Evolutionary conservation across 2,329 filamentous ascomycete genomes (phyloP).

Genomic region (Phialocephala sp.): DNA sequence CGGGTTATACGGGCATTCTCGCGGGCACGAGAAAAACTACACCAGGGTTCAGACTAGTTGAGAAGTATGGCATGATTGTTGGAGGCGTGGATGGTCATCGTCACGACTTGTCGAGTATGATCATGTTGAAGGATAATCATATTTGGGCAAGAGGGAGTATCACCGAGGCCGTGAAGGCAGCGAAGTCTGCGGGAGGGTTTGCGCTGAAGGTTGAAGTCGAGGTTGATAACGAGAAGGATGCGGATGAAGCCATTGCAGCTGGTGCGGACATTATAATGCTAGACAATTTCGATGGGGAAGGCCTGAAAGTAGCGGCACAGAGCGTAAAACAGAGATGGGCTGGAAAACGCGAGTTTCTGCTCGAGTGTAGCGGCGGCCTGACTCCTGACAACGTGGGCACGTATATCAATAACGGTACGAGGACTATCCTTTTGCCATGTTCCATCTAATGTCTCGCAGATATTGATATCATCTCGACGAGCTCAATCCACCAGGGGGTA

Average conservation of each 20-base stretch:
- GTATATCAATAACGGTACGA: slow-evolving; percentile 77
- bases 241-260: slow-evolving; percentile 86
- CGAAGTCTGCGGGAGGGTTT: slow-evolving; percentile 85
- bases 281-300: slow-evolving; percentile 88
- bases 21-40: slow-evolving; percentile 97
- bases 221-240: slow-evolving; percentile 85
- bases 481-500: slow-evolving; percentile 95
- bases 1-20: slow-evolving; percentile 82
- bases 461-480: slow-evolving; percentile 95
- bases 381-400: slow-evolving; percentile 81
- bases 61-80: slow-evolving; percentile 97
- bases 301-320: slow-evolving; percentile 74
- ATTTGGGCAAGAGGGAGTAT: slow-evolving; percentile 92
- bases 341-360: slow-evolving; percentile 73
- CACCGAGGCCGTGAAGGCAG: slow-evolving; percentile 81
- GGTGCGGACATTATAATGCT: slow-evolving; percentile 97
- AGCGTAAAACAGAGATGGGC: slow-evolving; percentile 82
- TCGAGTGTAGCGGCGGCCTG: slow-evolving; percentile 93
- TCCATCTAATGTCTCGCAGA: slow-evolving; percentile 56
- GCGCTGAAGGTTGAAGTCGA: slow-evolving; percentile 95
- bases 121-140: slow-evolving; percentile 99
- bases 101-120: slow-evolving; percentile 92
- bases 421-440: not conserved
- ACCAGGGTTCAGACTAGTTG: slow-evolving; percentile 90
- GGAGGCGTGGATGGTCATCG: slow-evolving; percentile 91